Percentiles rank a stretch among this genome's conserved stretches.
Conservation (phyloP, 139 green algal genomes). For the Diplosphaera chodatii region DNA sequence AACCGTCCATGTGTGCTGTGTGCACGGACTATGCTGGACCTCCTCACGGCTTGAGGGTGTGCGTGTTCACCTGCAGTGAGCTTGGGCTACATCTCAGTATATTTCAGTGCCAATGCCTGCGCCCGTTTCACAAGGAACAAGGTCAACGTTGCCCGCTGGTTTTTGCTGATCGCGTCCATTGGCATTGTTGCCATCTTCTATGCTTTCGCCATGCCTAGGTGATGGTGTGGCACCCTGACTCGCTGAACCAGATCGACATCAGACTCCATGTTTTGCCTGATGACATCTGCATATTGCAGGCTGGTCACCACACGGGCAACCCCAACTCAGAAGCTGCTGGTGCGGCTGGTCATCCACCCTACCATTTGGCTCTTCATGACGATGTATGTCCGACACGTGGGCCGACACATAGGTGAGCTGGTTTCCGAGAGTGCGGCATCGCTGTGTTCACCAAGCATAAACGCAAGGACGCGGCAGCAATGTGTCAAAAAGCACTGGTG, state of each 20-base stretch:
- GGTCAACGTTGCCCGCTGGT: slow-evolving; percentile 3
- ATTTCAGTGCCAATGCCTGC: neutral
- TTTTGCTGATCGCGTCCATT: neutral
- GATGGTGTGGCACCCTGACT: neutral
- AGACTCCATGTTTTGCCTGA: too few species aligned
- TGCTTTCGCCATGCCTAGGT: slow-evolving; percentile 5
- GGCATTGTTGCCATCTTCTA: slow-evolving; percentile 6
- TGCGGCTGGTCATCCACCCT: slow-evolving; percentile 36
- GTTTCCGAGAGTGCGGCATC: neutral
- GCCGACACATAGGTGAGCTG: slow-evolving; percentile 9
- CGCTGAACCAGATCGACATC: too few species aligned
- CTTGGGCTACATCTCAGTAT: neutral
- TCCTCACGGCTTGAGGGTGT: too few species aligned
- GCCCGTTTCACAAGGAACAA: neutral
- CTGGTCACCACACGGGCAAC: slow-evolving; percentile 4
- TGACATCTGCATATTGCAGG: too few species aligned
- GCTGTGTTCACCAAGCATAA: too few species aligned
- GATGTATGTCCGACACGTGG: slow-evolving; percentile 14
- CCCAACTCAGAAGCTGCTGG: slow-evolving; percentile 8
- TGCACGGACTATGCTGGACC: too few species aligned
- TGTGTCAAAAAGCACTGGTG: too few species aligned
- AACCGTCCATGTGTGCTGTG: too few species aligned
- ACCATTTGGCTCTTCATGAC: slow-evolving; percentile 21
- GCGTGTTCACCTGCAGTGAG: neutral
- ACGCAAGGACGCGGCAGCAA: too few species aligned